Conservation (phyloP, 345 rosid genomes). For the Mallotus nudiflorus region DNA sequence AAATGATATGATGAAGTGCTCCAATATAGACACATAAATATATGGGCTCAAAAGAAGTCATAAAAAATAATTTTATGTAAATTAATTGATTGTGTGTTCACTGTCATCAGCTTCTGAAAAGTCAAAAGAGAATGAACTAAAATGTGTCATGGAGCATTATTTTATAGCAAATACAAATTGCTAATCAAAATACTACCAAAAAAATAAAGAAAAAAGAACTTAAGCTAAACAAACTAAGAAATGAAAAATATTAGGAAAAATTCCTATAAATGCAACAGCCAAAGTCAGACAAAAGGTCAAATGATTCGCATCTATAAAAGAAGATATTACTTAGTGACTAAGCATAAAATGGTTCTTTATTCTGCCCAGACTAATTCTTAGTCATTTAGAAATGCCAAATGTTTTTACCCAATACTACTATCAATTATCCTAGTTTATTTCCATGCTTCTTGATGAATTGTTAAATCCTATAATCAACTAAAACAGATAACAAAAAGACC, state of each 20-base stretch:
- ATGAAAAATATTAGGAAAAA: neutral
- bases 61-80: neutral
- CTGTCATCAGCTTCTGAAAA: neutral
- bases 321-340: neutral
- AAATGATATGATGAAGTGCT: neutral
- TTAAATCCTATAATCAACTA: constrained; percentile 1
- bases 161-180: neutral
- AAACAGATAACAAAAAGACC: constrained; percentile 8
- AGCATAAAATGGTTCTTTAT: neutral
- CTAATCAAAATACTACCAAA: neutral
- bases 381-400: neutral
- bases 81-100: neutral
- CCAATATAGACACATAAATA: neutral
- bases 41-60: neutral
- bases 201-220: neutral
- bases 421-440: neutral
- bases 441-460: neutral
- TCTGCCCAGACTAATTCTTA: neutral
- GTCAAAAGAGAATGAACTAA: neutral
- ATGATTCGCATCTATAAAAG: neutral
- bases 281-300: neutral
- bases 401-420: neutral
- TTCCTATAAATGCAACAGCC: neutral
- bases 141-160: neutral
- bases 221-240: neutral